Evolutionary conservation across 2,329 filamentous ascomycete species (phyloP), one percentile per base, ranked within the genome.

Genomic region (Colletotrichum tropicale): DNA sequence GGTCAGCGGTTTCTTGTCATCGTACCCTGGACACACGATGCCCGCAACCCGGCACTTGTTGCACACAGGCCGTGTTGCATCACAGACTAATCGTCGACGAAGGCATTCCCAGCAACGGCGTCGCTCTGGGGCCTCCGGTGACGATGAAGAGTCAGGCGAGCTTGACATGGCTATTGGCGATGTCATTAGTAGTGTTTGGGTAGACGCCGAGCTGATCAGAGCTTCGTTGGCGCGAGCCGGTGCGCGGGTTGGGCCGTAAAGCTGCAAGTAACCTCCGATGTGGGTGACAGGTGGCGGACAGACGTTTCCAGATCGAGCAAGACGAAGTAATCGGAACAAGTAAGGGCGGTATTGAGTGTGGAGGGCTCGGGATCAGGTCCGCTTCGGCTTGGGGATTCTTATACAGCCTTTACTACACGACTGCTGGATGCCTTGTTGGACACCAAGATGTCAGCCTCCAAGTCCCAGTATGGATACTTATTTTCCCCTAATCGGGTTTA

Each of bases 21-120:
- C 80, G 77, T 86, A 87, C 5, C 85, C 85, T 4, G 85, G 85
- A 66, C 85, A 87, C 5, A 82, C 79, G 10, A 84, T 82, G 8
- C 82, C 82, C 6, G 78, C 77, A 2, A 64, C 74, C 26, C 80
- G 78, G 70, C 86, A 87, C 71, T 83, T 83, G 38, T 81, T 83
- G 78, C 86, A 87, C 36, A 80, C 77, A 4, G 85, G 85, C 9
- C 74, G 80, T 18, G 77, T 78, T 18, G 81, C 82, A 75, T 87
- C 85, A 76, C 85, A 87, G n/a, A 85, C 85, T 9, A 86, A 77
- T 9, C 81, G 78, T 3, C 85, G 84, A n/a, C 85, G 82, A 26
- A 80, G 83, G 73, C 85, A 87, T 74, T 86, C 85, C 86, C 85
- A 87, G 77, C 85, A 87, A 68, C 85, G 83, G 64, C 78, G 80